phyloP scores from a whole-genome alignment of 2,329 filamentous ascomycete species.

The Stagonosporopsis vannaccii region DNA sequence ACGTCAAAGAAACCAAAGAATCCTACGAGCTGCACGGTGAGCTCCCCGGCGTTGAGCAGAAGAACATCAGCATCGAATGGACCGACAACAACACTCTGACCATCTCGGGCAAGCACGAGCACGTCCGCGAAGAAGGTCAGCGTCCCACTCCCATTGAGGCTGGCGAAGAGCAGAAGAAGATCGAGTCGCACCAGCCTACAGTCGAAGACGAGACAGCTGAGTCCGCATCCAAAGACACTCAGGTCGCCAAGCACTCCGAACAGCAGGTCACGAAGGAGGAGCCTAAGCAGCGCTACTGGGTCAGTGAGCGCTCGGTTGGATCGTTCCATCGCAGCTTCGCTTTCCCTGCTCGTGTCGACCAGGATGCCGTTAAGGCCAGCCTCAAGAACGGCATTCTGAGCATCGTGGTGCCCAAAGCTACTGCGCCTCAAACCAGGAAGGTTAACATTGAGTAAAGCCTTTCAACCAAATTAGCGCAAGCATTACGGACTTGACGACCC shows the following conservation, averaged over 20 bases:
- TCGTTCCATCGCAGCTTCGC: conserved; percentile 66
- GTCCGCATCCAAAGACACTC: conserved; percentile 23
- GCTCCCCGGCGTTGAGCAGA: conserved; percentile 76
- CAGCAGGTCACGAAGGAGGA: conserved; percentile 53
- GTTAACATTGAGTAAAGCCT: conserved; percentile 55
- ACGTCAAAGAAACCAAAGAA: conserved; percentile 73
- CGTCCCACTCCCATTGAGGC: conserved; percentile 58
- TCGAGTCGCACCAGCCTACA: conserved; percentile 56
- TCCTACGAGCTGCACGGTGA: conserved; percentile 81
- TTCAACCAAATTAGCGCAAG: not conserved
- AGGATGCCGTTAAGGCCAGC: conserved; percentile 67
- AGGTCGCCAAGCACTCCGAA: conserved; percentile 40
- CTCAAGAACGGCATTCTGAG: conserved; percentile 67
- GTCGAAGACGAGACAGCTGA: conserved; percentile 68
- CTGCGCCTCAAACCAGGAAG: conserved; percentile 57
- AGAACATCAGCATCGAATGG: conserved; percentile 80
- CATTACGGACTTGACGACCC: not conserved
- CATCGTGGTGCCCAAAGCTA: conserved; percentile 65
- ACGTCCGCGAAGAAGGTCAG: conserved; percentile 64
- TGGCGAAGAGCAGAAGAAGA: conserved; percentile 29
- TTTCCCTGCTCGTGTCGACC: conserved; percentile 65
- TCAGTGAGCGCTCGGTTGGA: conserved; percentile 65
- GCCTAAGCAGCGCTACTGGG: conserved; percentile 72
- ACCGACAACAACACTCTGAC: conserved; percentile 76
- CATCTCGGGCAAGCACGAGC: conserved; percentile 74